phyloP scores from a whole-genome alignment of 441 rosid genomes.

The Syzygium syzygioides region DNA sequence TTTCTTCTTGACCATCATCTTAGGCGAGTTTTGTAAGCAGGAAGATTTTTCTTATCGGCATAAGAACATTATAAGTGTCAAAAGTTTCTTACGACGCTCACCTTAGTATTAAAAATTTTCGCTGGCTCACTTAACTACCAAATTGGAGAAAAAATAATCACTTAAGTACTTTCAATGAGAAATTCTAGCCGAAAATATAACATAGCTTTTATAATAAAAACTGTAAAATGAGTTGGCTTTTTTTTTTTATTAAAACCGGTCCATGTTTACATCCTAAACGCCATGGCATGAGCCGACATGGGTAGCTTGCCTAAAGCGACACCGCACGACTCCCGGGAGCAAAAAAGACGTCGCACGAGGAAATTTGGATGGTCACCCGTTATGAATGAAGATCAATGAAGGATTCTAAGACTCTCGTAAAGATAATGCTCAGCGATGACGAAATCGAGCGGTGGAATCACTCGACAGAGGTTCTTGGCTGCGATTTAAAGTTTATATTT shows the following conservation, averaged over 20 bases:
- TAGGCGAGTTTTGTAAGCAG: not conserved
- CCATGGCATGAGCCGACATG: fast-evolving
- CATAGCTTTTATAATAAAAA: not conserved
- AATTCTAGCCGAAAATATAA: not conserved
- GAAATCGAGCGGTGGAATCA: no score
- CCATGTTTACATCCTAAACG: not conserved
- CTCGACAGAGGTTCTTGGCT: no score
- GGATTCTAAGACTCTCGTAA: not conserved
- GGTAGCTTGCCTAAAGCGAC: not conserved
- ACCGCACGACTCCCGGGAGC: not conserved
- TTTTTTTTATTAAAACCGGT: not conserved
- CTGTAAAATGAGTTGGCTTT: not conserved
- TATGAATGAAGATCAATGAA: not conserved
- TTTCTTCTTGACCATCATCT: not conserved
- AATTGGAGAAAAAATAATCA: not conserved
- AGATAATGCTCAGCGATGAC: no score
- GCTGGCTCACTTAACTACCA: not conserved
- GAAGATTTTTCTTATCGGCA: not conserved
- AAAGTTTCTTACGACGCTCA: fast-evolving
- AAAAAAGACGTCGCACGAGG: not conserved
- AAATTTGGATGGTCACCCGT: not conserved
- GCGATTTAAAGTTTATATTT: no score
- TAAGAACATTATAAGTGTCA: no score
- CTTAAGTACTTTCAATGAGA: fast-evolving
- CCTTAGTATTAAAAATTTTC: no score